Evolutionary conservation across 2,329 filamentous ascomycete genomes (phyloP).

Genomic region (Septoria linicola): DNA sequence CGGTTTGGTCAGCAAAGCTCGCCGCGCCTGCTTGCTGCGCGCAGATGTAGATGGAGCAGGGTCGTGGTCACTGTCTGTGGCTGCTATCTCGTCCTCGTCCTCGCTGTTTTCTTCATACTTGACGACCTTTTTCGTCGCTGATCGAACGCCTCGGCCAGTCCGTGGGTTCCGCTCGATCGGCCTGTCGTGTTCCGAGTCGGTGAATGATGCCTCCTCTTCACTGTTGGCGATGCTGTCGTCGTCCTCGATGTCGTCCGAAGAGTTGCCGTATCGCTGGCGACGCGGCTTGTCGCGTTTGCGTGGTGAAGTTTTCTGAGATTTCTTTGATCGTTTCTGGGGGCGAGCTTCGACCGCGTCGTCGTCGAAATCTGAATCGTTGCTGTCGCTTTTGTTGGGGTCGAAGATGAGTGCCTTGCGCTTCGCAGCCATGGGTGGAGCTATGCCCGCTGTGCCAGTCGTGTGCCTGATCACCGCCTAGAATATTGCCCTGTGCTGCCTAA

Average conservation of each 20-base stretch:
- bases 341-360: slow-evolving; percentile 27
- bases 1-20: slow-evolving; percentile 14
- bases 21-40: slow-evolving; percentile 16
- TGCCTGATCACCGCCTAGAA: neutral
- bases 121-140: slow-evolving; percentile 54
- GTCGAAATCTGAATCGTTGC: slow-evolving; percentile 41
- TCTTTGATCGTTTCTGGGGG: slow-evolving; percentile 29
- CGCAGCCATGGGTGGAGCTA: slow-evolving; percentile 15
- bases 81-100: slow-evolving; percentile 48
- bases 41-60: slow-evolving; percentile 22
- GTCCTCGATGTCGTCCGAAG: slow-evolving; percentile 48
- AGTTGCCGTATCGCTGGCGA: slow-evolving; percentile 42
- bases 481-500: too few relatives aligned
- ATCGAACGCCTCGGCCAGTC: slow-evolving; percentile 57
- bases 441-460: slow-evolving; percentile 3
- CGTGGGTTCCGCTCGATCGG: slow-evolving; percentile 55
- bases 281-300: slow-evolving; percentile 36
- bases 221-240: slow-evolving; percentile 41
- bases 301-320: slow-evolving; percentile 27
- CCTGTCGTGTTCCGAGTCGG: slow-evolving; percentile 48
- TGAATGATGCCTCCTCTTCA: slow-evolving; percentile 44
- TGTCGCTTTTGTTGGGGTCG: slow-evolving; percentile 39
- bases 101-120: slow-evolving; percentile 57
- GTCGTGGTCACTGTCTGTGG: slow-evolving; percentile 38
- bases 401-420: slow-evolving; percentile 42